These are phyloP conservation scores for Phytophthora podocarpi DNA, from an alignment of 352 stramenopile species.

Conservation along the genomic window DNA sequence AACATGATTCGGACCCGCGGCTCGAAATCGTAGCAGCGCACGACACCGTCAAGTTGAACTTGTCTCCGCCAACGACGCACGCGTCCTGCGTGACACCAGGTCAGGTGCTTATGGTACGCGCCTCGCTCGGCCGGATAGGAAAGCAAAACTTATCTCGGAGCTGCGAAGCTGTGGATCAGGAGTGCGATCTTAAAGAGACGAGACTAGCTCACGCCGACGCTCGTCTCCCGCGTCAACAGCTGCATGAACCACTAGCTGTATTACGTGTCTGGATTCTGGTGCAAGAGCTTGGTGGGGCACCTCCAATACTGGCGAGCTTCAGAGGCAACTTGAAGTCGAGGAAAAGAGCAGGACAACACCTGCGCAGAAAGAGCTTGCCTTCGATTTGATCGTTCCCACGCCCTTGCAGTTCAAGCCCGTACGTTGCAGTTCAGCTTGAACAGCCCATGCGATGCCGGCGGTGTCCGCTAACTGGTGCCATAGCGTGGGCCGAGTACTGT, in stretches of 20 bases:
- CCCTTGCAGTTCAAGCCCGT: constrained; percentile 26
- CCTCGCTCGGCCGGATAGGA: background rate
- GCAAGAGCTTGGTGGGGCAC: constrained; percentile 29
- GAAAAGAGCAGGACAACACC: constrained; percentile 36
- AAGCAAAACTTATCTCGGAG: background rate
- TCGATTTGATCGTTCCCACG: constrained; percentile 28
- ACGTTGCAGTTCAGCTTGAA: constrained; percentile 16
- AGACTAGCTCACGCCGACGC: constrained; percentile 21
- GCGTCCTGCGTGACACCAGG: background rate
- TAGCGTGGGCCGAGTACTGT: background rate
- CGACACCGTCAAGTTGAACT: constrained; percentile 11
- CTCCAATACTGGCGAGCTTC: constrained; percentile 20
- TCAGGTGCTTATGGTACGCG: constrained; percentile 15
- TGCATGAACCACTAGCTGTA: constrained; percentile 16
- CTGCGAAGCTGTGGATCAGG: background rate
- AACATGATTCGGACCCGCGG: constrained; percentile 1
- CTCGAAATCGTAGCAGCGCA: background rate
- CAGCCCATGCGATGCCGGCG: constrained; percentile 2
- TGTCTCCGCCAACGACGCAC: constrained; percentile 9
- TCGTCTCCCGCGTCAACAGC: constrained; percentile 16
- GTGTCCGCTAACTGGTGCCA: constrained; percentile 13
- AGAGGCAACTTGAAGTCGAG: constrained; percentile 37
- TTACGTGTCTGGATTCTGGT: constrained; percentile 33
- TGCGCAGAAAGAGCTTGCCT: constrained; percentile 30
- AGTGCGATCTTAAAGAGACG: constrained; percentile 27